A percentile compares a stretch with the other conserved stretches of the same genome.
These are phyloP conservation scores for Cystoisospora suis DNA, from an alignment of 169 alveolate genomes.

Conservation along the genomic window DNA sequence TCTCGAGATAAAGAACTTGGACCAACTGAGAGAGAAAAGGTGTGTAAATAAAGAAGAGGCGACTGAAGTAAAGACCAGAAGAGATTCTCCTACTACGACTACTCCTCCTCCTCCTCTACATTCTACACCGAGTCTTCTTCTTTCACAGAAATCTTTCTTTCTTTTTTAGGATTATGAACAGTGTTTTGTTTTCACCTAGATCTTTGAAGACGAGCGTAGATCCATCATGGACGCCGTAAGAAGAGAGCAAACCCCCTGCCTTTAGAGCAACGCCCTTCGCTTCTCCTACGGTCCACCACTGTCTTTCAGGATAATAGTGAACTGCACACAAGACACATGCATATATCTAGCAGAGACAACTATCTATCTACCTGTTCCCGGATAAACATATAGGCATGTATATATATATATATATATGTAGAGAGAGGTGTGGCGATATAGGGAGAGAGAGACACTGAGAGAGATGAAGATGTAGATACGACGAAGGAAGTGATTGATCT, in stretches of 20 bases:
- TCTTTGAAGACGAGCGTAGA: slow-evolving; percentile 49
- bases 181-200: too few relatives aligned
- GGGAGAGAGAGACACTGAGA: neutral
- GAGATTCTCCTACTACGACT: neutral
- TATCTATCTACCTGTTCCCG: neutral
- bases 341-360: neutral
- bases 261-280: slow-evolving; percentile 48
- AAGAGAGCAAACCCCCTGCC: slow-evolving; percentile 25
- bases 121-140: neutral
- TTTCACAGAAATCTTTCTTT: neutral
- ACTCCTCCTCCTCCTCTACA: neutral
- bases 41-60: too few relatives aligned
- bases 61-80: too few relatives aligned
- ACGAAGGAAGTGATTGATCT: neutral
- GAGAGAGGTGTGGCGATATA: neutral
- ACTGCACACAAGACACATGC: slow-evolving; percentile 31
- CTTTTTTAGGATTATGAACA: neutral
- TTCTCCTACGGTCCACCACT: slow-evolving; percentile 65
- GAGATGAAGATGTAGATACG: too few relatives aligned
- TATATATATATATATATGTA: too few relatives aligned
- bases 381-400: neutral
- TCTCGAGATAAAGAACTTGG: too few relatives aligned
- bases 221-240: slow-evolving; percentile 42
- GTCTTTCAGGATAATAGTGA: slow-evolving; percentile 69
- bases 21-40: too few relatives aligned